Evolutionary conservation across 345 rosid species (phyloP).

Genomic region (Euphorbia tirucalli): DNA sequence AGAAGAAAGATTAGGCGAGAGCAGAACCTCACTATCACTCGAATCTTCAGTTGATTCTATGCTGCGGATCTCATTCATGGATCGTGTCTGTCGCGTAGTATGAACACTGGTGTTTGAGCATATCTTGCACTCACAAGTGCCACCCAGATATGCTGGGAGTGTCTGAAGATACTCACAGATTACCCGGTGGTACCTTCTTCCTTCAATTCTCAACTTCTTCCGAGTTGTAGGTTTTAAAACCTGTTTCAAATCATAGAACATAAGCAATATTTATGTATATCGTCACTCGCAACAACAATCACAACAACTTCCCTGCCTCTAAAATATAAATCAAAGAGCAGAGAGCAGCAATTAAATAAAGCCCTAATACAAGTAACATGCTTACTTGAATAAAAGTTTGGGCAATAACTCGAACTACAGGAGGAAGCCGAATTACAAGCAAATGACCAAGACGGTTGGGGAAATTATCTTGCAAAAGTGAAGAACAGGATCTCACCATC

Average conservation of each 20-base stretch:
- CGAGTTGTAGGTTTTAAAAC: slow-evolving; percentile 74
- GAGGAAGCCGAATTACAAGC: slow-evolving; percentile 83
- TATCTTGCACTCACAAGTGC: slow-evolving; percentile 61
- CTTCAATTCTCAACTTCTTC: slow-evolving; percentile 82
- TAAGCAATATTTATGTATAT: too few species aligned
- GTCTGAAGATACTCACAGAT: slow-evolving; percentile 62
- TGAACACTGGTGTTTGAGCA: slow-evolving; percentile 45
- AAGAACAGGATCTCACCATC: slow-evolving; percentile 76
- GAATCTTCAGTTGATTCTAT: slow-evolving; percentile 16
- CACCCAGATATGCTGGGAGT: slow-evolving; percentile 84
- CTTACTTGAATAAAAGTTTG: slow-evolving; percentile 88
- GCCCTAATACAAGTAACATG: background rate
- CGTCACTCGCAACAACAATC: background rate
- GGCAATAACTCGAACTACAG: slow-evolving; percentile 76
- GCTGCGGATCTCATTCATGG: slow-evolving; percentile 22
- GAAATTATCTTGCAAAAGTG: slow-evolving; percentile 84
- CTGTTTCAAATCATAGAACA: slow-evolving; percentile 33
- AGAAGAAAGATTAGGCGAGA: slow-evolving; percentile 15
- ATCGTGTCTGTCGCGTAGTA: slow-evolving; percentile 19
- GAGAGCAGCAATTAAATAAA: slow-evolving; percentile 1
- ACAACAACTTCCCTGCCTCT: background rate
- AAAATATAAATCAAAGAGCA: background rate
- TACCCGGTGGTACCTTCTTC: slow-evolving; percentile 52
- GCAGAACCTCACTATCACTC: slow-evolving; percentile 32
- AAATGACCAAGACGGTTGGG: slow-evolving; percentile 82